These are phyloP conservation scores for Moelleriella libera DNA, from an alignment of 2,329 filamentous ascomycete species.

Conservation along the genomic window DNA sequence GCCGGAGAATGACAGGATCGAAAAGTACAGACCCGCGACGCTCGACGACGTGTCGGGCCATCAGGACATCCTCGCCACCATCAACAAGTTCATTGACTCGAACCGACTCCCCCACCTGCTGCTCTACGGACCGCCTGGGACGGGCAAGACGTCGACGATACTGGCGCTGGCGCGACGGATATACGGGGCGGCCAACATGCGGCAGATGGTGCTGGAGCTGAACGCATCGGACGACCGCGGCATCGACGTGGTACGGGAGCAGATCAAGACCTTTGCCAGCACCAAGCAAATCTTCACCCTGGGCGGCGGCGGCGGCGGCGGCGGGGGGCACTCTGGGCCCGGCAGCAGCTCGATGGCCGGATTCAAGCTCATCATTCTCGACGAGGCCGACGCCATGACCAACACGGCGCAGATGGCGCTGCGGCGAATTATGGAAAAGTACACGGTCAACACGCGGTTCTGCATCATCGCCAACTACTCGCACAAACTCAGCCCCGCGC, in stretches of 20 bases:
- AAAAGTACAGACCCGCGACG: constrained; percentile 86
- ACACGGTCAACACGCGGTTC: constrained; percentile 93
- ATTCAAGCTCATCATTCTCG: constrained; percentile 93
- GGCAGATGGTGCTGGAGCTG: constrained; percentile 95
- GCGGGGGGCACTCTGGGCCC: too few species aligned
- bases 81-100: constrained; percentile 92
- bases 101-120: constrained; percentile 92
- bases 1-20: constrained; percentile 77
- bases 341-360: constrained; percentile 42
- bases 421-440: constrained; percentile 96
- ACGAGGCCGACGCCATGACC: constrained; percentile 99
- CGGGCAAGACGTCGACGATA: constrained; percentile 94
- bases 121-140: constrained; percentile 91
- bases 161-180: constrained; percentile 85
- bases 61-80: constrained; percentile 91
- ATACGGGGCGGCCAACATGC: constrained; percentile 83
- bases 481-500: constrained; percentile 86
- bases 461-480: constrained; percentile 99
- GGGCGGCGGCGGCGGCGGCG: too few species aligned
- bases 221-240: constrained; percentile 96
- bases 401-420: constrained; percentile 95
- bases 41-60: constrained; percentile 91
- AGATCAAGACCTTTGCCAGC: constrained; percentile 98
- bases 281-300: constrained; percentile 89
- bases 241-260: constrained; percentile 94